Conservation (phyloP, 192 early-diverging fungal species). For the Allomyces arbusculus region DNA sequence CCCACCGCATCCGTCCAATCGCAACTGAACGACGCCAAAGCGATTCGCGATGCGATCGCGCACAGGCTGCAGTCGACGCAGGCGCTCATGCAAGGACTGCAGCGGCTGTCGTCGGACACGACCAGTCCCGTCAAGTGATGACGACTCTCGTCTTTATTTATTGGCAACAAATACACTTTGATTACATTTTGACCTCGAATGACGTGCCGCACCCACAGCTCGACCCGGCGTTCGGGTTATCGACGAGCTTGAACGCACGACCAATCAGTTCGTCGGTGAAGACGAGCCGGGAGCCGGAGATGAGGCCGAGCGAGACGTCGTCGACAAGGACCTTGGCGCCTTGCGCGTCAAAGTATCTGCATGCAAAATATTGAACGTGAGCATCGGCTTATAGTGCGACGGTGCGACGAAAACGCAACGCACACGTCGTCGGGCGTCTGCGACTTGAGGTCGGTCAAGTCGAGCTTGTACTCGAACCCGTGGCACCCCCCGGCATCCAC, state of each 20-base stretch:
- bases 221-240: conserved; percentile 50
- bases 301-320: conserved; percentile 44
- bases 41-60: no score
- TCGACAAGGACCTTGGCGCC: conserved; percentile 56
- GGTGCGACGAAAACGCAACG: conserved; percentile 4
- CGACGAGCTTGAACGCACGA: conserved; percentile 48
- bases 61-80: no score
- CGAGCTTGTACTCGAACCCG: conserved; percentile 65
- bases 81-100: no score
- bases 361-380: no score
- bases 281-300: conserved; percentile 54
- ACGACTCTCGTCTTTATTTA: neutral
- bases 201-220: conserved; percentile 51
- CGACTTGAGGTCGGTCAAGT: conserved; percentile 27
- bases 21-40: no score
- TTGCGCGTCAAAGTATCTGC: conserved; percentile 29
- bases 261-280: conserved; percentile 65
- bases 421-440: conserved; percentile 32
- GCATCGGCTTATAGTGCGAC: conserved; percentile 10
- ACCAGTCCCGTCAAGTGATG: no score
- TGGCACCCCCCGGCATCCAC: conserved; percentile 78
- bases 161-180: neutral
- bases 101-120: no score
- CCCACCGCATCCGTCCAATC: no score
- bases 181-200: conserved; percentile 42